Base-by-base conservation (phyloP, 2,329 filamentous ascomycete species). In the Pestalotiopsis sp. region DNA sequence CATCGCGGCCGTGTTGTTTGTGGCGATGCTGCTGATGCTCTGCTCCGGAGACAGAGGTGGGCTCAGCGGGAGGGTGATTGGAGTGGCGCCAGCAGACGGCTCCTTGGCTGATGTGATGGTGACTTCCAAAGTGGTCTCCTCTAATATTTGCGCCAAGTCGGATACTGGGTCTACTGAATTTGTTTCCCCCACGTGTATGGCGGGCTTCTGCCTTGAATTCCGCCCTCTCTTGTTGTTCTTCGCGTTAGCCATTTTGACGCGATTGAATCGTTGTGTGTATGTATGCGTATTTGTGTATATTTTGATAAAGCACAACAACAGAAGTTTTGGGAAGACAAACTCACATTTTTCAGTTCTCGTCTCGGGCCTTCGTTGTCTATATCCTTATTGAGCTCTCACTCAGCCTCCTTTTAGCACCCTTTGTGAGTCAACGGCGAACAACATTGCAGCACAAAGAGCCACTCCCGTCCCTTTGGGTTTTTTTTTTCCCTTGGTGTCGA, bases 181-280 rank as follows among this genome's bases (percentile, higher is more conserved):
- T 22, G n/a, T 22, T 24, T 26, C 24, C 22, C 26, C 39, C 7
- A 64, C 38, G 58, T 30, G 6, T 38, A 2, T 14, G 20, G 24
- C 26, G 11, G 26, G 10, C 44, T 65, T 35, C 44, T 30, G 26
- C 4, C 14, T 55, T 17, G 26, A 56, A 44, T 56, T 65, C 44
- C 22, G 62, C n/a, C 62, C 40, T 35, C 62, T n/a, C 17, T n/a
- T 39, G 58, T n/a, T 64, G 14, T 6, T 20, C 7, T 65, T 65
- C 57, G 26, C 62, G 30, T 65, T 65, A 65, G 62, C 62, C 62
- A 65, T 65, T 48, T 55, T 65, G 35, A 14, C 56, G 24, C 6
- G 3, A 52, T 17, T 9, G 20, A 22, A 9, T n/a, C 3, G 44
- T 20, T 6, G 20, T 52, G 3, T 20, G 6, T 30, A 1, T 30